These are phyloP conservation scores for Ceratobasidium sp. DNA, from an alignment of 1,284 basidiomycete species.

Conservation along the genomic window DNA sequence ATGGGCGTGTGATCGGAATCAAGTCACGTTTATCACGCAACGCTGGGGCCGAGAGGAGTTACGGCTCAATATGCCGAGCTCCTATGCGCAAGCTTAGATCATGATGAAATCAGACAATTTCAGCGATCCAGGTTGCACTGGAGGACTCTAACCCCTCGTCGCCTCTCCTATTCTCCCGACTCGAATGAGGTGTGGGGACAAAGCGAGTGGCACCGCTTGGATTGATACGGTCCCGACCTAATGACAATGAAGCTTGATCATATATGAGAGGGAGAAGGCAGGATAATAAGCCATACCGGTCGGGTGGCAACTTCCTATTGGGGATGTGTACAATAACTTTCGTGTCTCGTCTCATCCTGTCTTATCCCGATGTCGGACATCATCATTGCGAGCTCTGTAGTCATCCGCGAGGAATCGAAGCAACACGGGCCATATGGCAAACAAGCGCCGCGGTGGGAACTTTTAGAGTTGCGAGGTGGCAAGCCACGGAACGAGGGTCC, in stretches of 20 bases:
- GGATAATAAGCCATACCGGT: neutral
- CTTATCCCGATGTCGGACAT: constrained; percentile 18
- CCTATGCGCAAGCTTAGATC: neutral
- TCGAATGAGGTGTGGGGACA: neutral
- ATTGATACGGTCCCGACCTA: neutral
- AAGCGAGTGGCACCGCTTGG: neutral
- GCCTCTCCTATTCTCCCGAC: neutral
- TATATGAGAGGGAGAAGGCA: neutral
- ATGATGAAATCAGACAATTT: constrained; percentile 2
- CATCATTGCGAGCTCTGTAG: neutral
- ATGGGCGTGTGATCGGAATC: neutral
- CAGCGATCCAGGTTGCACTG: neutral
- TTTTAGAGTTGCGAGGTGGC: constrained; percentile 4
- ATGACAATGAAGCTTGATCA: neutral
- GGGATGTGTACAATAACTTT: neutral
- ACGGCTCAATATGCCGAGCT: neutral
- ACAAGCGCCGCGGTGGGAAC: constrained; percentile 9
- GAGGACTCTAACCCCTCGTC: neutral
- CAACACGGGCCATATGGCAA: constrained; percentile 23
- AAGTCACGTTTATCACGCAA: neutral
- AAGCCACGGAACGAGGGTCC: neutral
- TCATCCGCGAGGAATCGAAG: neutral
- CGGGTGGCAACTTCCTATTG: neutral
- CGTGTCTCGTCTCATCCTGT: constrained; percentile 1
- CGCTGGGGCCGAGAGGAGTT: no score